Conservation (phyloP, 2,329 filamentous ascomycete genomes). For the Akanthomyces uredinophilus region DNA sequence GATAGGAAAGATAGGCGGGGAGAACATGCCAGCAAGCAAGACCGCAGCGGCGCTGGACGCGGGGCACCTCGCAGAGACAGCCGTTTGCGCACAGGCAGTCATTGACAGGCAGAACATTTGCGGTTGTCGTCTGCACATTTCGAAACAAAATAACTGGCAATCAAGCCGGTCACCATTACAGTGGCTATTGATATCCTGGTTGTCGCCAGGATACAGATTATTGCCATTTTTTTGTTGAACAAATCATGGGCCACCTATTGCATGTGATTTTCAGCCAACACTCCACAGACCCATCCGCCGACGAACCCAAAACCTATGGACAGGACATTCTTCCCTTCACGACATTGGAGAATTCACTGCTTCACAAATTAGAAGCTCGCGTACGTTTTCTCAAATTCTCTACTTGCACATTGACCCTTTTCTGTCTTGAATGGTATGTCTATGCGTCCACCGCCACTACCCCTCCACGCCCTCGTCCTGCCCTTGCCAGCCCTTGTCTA, state of each 20-base stretch:
- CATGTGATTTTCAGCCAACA: conserved; percentile 13
- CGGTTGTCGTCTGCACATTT: not conserved
- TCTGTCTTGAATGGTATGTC: not conserved
- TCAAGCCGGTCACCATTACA: too few species aligned
- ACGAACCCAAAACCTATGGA: conserved; percentile 4
- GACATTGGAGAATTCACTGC: not conserved
- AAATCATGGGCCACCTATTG: not conserved
- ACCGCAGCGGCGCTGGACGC: not conserved
- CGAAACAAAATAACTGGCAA: not conserved
- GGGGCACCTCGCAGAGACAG: not conserved
- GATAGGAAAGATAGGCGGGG: not conserved
- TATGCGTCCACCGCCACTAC: not conserved
- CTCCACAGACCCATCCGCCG: conserved; percentile 9
- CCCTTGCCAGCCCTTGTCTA: not conserved
- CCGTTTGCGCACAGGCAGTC: not conserved
- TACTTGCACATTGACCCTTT: not conserved
- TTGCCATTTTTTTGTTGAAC: conserved; percentile 10
- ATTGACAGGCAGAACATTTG: not conserved
- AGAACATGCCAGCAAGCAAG: not conserved
- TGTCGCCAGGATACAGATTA: not conserved
- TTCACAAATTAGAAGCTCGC: not conserved
- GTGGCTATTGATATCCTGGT: not conserved
- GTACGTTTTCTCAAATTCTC: not conserved
- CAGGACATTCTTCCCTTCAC: not conserved
- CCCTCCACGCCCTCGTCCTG: not conserved